These are phyloP conservation scores for Erythrobasidium yunnanense DNA, from an alignment of 768 basidiomycete genomes.

Conservation along the genomic window DNA sequence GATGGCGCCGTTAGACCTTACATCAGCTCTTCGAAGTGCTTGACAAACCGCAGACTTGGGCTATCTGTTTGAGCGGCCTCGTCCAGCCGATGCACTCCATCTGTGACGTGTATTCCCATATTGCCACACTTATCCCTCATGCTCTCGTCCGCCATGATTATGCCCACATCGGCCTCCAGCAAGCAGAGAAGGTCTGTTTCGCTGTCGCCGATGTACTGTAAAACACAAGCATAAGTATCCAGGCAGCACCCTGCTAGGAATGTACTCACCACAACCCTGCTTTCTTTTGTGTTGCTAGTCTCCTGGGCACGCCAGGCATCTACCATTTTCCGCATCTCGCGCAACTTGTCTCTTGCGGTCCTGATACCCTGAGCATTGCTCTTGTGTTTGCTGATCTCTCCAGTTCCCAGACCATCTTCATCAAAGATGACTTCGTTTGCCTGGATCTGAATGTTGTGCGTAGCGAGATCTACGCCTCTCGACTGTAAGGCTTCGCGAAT, in stretches of 20 bases:
- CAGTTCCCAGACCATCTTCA: not conserved
- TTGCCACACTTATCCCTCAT: constrained; percentile 16
- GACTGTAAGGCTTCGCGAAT: constrained; percentile 4
- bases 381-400: constrained; percentile 16
- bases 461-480: constrained; percentile 2
- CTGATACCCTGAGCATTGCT: constrained; percentile 6
- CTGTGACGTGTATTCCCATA: not conserved
- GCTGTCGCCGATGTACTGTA: constrained; percentile 11
- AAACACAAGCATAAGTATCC: not conserved
- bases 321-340: constrained; percentile 26
- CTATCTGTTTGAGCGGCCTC: too few relatives aligned
- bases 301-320: constrained; percentile 6
- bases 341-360: constrained; percentile 4
- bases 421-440: constrained; percentile 25
- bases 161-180: constrained; percentile 11
- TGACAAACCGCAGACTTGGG: too few relatives aligned
- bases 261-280: constrained; percentile 7
- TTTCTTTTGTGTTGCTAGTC: not conserved
- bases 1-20: too few relatives aligned
- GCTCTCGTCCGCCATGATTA: constrained; percentile 19
- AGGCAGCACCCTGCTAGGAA: not conserved
- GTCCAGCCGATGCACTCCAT: too few relatives aligned
- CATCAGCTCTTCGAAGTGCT: too few relatives aligned
- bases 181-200: constrained; percentile 21
- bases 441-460: not conserved